A percentile compares a stretch with the other conserved stretches of the same genome.
These are phyloP conservation scores for Hydrangea macrophylla DNA, from an alignment of 148 eudicot genomes.

Conservation along the genomic window DNA sequence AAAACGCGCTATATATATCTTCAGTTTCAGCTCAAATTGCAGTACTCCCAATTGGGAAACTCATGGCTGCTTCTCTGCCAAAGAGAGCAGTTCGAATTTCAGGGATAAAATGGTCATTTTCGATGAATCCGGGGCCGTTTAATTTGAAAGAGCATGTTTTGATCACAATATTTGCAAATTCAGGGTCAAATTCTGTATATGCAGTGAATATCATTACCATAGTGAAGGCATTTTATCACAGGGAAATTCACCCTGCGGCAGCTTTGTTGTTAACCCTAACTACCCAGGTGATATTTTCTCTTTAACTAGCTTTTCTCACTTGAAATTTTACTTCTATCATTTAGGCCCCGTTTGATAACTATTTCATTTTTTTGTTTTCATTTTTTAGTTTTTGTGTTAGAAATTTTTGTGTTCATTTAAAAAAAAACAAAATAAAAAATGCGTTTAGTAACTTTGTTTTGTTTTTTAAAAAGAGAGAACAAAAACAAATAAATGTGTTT, in stretches of 20 bases:
- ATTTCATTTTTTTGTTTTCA: too few species aligned
- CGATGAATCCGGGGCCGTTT: constrained; percentile 53
- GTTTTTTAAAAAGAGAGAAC: too few species aligned
- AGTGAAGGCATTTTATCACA: constrained; percentile 48
- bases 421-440: too few species aligned
- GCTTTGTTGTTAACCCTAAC: constrained; percentile 40
- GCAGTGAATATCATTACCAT: constrained; percentile 48
- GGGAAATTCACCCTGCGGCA: constrained; percentile 33
- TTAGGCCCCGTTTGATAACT: too few species aligned
- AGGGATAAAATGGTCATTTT: constrained; percentile 36
- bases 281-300: constrained; percentile 37
- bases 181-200: constrained; percentile 35
- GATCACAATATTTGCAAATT: constrained; percentile 48
- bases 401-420: too few species aligned
- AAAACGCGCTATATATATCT: constrained; percentile 40
- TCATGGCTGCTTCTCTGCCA: constrained; percentile 52
- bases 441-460: too few species aligned
- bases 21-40: constrained; percentile 52
- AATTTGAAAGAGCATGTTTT: constrained; percentile 59
- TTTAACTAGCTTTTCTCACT: neutral
- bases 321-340: too few species aligned
- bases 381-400: too few species aligned
- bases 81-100: constrained; percentile 23
- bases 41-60: constrained; percentile 43
- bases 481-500: too few species aligned